Evolutionary conservation across 2,329 filamentous ascomycete genomes (phyloP), one percentile per base, ranked within the genome.

Genomic region (Rutstroemia sp.): DNA sequence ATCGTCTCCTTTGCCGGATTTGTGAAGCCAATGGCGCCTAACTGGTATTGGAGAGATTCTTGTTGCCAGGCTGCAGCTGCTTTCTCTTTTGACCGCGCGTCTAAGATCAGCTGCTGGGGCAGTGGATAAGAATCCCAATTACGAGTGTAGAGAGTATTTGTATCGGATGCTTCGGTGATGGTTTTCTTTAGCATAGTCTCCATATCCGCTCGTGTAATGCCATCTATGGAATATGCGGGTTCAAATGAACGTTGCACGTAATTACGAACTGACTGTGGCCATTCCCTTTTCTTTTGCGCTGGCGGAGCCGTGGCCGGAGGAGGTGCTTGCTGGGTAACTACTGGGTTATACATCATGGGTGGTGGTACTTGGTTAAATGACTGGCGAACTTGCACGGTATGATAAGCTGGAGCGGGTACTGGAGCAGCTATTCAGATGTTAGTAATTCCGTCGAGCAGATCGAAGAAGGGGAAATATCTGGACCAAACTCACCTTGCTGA

Each of bases 181-280:
- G 91, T 87, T 59, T 86, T 76, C 72, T 92, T 96, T 61, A 99
- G 76, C 68, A 91, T 95, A 58, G 78, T 76, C 71, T 96, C 88
- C 78, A 96, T 87, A 57, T 95, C 90, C 53, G 78, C 67, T 53
- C 81, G 80, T 51, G 75, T 71, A 47, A 92, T 81, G 41, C 80
- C 78, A 5, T 79, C 67, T 60, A 88, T 79, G 62, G 84, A 76
- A 68, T 91, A 88, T 57, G 84, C 81, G 25, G 83, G 81, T 51
- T 88, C 83, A 70, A 97, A 97, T 25, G 91, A 92, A 67, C 91
- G 85, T 67, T 91, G 87, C 34, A 97, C 92, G 73, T 96, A 97
- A 63, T 80, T 78, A 65, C 91, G 88, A 58, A 97, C 89, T n/a
- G 86, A 82, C 45, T 82, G 76, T 34, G 91, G 86, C 86, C 90